Evolutionary conservation across 2,329 filamentous ascomycete species (phyloP).

Genomic region (Monosporascus sp.): DNA sequence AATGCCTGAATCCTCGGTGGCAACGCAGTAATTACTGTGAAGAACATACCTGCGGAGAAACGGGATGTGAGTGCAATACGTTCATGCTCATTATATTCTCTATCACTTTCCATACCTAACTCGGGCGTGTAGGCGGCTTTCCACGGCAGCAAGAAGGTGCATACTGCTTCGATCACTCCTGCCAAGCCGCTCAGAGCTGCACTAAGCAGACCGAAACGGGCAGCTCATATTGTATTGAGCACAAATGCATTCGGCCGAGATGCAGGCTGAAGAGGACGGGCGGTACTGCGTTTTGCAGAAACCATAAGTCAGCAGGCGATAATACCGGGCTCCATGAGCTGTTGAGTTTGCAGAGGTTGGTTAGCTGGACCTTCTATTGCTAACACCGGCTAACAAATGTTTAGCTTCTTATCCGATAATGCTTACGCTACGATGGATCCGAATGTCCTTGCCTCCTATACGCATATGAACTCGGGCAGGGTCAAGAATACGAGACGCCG

Average conservation of each 20-base stretch:
- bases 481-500: conserved; percentile 5
- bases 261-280: conserved; percentile 12
- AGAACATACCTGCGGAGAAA: conserved; percentile 15
- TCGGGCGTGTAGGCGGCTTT: conserved; percentile 2
- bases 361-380: neutral
- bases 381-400: conserved; percentile 1
- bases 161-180: conserved; percentile 15
- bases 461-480: conserved; percentile 2
- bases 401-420: conserved; percentile 10
- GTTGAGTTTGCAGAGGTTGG: conserved; percentile 13
- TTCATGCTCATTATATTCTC: too few species aligned
- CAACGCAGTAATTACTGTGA: conserved; percentile 13
- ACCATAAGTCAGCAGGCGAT: conserved; percentile 8
- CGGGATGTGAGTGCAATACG: conserved; percentile 5
- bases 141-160: conserved; percentile 8
- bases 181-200: conserved; percentile 10
- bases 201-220: conserved; percentile 11
- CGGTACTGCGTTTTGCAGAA: conserved; percentile 11
- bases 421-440: conserved; percentile 10
- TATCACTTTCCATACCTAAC: too few species aligned
- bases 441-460: conserved; percentile 7
- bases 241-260: conserved; percentile 12
- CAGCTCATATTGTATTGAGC: conserved; percentile 13
- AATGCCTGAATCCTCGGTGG: conserved; percentile 12
- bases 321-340: conserved; percentile 8